Conservation (phyloP, 768 basidiomycete species). For the Tricholomella constricta region DNA sequence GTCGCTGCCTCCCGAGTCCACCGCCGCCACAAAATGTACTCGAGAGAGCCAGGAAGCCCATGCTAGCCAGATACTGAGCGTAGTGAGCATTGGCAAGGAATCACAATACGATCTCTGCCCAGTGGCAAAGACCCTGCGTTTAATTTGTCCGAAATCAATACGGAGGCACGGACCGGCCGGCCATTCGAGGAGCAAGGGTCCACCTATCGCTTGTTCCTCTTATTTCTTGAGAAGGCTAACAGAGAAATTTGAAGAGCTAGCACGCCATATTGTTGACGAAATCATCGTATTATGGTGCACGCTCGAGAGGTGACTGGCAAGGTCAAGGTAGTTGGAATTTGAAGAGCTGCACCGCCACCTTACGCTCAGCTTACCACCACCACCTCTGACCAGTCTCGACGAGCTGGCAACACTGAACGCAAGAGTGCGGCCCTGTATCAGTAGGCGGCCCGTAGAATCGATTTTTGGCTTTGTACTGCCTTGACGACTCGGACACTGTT, state of each 20-base stretch:
- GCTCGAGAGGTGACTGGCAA: too few relatives aligned
- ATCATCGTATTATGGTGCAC: too few relatives aligned
- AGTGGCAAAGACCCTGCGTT: neutral
- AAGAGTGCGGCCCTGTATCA: too few relatives aligned
- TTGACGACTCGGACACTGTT: too few relatives aligned
- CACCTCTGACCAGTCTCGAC: neutral
- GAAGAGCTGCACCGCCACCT: neutral
- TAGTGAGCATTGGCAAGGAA: neutral
- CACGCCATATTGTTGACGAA: too few relatives aligned
- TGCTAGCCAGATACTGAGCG: neutral
- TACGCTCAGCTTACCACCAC: neutral
- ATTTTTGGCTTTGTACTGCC: too few relatives aligned
- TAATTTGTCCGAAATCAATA: neutral
- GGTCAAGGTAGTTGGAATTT: too few relatives aligned
- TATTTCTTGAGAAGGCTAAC: too few relatives aligned
- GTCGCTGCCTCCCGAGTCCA: neutral
- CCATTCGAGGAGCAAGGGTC: neutral
- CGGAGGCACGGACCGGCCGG: slow-evolving; percentile 11
- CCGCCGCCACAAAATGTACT: neutral
- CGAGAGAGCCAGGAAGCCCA: neutral
- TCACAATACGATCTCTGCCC: neutral
- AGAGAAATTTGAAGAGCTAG: neutral
- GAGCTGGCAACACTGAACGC: too few relatives aligned
- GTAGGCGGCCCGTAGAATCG: too few relatives aligned
- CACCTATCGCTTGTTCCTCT: too few relatives aligned